Evolutionary conservation across 495 filamentous ascomycete genomes (phyloP).

Genomic region (Daldinia grandis): DNA sequence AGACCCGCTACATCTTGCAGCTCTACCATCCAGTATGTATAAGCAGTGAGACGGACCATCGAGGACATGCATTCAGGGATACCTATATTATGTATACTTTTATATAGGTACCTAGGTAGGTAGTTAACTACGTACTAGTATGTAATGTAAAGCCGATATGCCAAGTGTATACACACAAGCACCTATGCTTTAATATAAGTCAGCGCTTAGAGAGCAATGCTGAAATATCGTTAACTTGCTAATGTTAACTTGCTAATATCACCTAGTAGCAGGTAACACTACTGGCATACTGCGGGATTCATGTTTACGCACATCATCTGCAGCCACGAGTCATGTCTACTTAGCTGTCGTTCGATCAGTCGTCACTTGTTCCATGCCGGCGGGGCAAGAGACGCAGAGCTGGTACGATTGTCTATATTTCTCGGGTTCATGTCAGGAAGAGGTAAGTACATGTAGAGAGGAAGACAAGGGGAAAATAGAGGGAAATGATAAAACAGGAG

Average conservation of each 20-base stretch:
- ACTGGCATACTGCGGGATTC: background rate
- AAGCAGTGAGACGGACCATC: background rate
- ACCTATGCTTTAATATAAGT: background rate
- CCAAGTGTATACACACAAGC: background rate
- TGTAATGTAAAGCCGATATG: background rate
- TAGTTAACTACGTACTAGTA: no score
- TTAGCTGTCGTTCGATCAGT: constrained; percentile 1
- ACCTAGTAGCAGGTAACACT: no score
- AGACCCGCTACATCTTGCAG: constrained; percentile 2
- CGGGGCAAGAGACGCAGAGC: constrained; percentile 1
- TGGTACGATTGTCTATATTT: background rate
- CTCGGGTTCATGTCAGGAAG: background rate
- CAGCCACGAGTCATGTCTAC: constrained; percentile 11
- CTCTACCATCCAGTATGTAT: background rate
- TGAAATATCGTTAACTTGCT: background rate
- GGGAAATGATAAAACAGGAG: background rate
- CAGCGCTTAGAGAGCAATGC: constrained; percentile 5
- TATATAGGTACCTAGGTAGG: no score
- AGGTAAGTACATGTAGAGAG: background rate
- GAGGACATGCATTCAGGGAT: background rate
- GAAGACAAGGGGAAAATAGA: background rate
- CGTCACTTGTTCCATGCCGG: background rate
- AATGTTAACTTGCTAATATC: no score
- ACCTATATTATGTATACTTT: background rate
- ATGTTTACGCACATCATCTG: constrained; percentile 9